Evolutionary conservation across 2,329 filamentous ascomycete species (phyloP).

Genomic region (Tolypocladium capitatum): DNA sequence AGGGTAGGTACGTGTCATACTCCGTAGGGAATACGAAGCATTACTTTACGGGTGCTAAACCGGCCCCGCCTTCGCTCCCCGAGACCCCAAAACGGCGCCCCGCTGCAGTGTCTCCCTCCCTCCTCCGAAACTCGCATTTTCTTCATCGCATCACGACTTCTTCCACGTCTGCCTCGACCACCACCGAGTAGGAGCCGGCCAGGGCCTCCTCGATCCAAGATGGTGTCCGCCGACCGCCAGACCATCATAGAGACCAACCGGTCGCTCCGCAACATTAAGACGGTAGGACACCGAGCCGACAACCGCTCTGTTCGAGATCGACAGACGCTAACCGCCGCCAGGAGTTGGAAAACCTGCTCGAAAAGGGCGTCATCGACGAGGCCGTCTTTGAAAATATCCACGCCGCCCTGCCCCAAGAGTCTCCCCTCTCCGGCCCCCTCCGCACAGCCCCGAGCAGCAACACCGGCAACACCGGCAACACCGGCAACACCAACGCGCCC

Average conservation of each 20-base stretch:
- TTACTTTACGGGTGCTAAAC: no score
- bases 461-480: conserved; percentile 13
- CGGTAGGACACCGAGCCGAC: conserved; percentile 32
- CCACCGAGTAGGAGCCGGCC: neutral
- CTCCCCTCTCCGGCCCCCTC: conserved; percentile 38
- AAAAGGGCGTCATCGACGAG: conserved; percentile 66
- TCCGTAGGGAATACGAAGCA: no score
- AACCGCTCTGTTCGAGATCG: neutral
- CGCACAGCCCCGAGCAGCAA: conserved; percentile 23
- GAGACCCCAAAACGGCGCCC: no score
- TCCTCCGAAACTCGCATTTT: neutral
- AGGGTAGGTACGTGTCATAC: no score
- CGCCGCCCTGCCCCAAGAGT: conserved; percentile 60
- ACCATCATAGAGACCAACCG: conserved; percentile 61
- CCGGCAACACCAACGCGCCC: conserved; percentile 11
- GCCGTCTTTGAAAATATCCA: conserved; percentile 64
- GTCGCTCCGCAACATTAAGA: conserved; percentile 77
- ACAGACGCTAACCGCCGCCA: conserved; percentile 24
- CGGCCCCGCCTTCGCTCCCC: no score
- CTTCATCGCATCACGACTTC: neutral
- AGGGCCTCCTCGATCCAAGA: conserved; percentile 12
- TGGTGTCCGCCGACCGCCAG: conserved; percentile 40
- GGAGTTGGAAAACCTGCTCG: conserved; percentile 85
- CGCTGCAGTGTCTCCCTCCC: no score
- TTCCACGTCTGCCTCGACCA: neutral